Evolutionary conservation across 768 basidiomycete species (phyloP).

Genomic region (Phlegmacium glaucopus): DNA sequence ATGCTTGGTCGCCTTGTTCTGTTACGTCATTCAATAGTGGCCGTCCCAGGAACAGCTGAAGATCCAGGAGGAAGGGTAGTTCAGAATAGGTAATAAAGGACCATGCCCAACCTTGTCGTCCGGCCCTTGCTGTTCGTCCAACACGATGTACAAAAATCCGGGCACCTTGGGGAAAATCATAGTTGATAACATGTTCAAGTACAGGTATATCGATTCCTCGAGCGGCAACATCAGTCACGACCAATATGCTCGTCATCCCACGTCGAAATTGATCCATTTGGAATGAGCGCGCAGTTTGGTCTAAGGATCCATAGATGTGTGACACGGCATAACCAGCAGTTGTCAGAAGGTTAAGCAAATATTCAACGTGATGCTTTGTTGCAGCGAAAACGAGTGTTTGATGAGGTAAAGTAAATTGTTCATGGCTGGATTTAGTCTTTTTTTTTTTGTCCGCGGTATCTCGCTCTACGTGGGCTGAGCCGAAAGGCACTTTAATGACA

Average conservation of each 20-base stretch:
- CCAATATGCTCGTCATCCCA: constrained; percentile 76
- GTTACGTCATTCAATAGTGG: constrained; percentile 59
- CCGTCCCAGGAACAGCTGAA: constrained; percentile 88
- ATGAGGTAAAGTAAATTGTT: constrained; percentile 62
- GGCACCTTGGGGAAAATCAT: constrained; percentile 94
- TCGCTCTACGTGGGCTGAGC: constrained; percentile 28
- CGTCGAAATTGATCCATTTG: constrained; percentile 92
- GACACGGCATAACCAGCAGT: constrained; percentile 87
- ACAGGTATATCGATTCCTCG: constrained; percentile 98
- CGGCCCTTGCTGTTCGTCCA: constrained; percentile 94
- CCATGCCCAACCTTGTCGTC: constrained; percentile 95
- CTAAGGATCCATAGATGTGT: constrained; percentile 93
- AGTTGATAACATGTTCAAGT: constrained; percentile 95
- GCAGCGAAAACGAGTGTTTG: constrained; percentile 95
- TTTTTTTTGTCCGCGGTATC: constrained; percentile 33
- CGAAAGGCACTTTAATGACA: constrained; percentile 78
- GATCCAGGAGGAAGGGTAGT: constrained; percentile 85
- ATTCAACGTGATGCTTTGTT: constrained; percentile 99
- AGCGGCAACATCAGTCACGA: constrained; percentile 97
- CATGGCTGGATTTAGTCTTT: constrained; percentile 51
- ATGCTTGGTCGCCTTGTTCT: constrained; percentile 53
- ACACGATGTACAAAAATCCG: constrained; percentile 96
- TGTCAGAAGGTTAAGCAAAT: constrained; percentile 72
- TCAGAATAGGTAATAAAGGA: constrained; percentile 86
- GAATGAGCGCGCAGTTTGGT: constrained; percentile 82